phyloP scores from a whole-genome alignment of 78 protist species.

The Monocercomonoides exilis region DNA sequence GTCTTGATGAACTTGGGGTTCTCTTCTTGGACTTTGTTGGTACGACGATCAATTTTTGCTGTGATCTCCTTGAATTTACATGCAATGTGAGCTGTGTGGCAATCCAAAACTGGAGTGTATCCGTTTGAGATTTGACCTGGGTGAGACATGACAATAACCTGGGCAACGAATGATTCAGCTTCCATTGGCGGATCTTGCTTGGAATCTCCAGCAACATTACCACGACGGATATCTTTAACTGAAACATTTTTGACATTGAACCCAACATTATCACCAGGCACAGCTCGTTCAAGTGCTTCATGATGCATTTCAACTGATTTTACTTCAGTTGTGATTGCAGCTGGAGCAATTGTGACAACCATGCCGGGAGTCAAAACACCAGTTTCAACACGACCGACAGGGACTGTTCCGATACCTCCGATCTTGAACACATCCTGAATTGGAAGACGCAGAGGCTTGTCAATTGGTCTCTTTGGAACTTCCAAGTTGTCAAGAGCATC shows the following conservation, averaged over 20 bases:
- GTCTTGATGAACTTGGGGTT: constrained; percentile 65
- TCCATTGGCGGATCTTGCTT: constrained; percentile 73
- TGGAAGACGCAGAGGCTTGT: constrained; percentile 93
- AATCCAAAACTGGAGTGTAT: constrained; percentile 88
- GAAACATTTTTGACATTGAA: constrained; percentile 88
- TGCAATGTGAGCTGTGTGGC: constrained; percentile 96
- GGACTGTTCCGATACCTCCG: constrained; percentile 93
- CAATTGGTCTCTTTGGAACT: constrained; percentile 80
- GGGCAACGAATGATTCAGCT: constrained; percentile 76
- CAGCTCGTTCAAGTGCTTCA: constrained; percentile 50
- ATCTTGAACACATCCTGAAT: constrained; percentile 94
- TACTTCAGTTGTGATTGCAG: constrained; percentile 71
- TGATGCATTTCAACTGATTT: constrained; percentile 98
- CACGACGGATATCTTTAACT: constrained; percentile 85
- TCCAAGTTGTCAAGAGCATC: constrained; percentile 76
- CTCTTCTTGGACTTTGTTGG: constrained; percentile 66
- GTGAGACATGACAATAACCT: constrained; percentile 89
- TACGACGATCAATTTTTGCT: constrained; percentile 76
- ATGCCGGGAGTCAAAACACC: constrained; percentile 83
- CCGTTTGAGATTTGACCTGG: constrained; percentile 85
- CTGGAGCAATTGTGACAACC: constrained; percentile 83
- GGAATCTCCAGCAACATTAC: constrained; percentile 77
- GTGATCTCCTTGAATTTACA: constrained; percentile 75
- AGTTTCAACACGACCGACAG: constrained; percentile 94
- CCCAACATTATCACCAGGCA: constrained; percentile 64